Evolutionary conservation across 2,329 filamentous ascomycete species (phyloP).

Genomic region (Fusarium secorum): DNA sequence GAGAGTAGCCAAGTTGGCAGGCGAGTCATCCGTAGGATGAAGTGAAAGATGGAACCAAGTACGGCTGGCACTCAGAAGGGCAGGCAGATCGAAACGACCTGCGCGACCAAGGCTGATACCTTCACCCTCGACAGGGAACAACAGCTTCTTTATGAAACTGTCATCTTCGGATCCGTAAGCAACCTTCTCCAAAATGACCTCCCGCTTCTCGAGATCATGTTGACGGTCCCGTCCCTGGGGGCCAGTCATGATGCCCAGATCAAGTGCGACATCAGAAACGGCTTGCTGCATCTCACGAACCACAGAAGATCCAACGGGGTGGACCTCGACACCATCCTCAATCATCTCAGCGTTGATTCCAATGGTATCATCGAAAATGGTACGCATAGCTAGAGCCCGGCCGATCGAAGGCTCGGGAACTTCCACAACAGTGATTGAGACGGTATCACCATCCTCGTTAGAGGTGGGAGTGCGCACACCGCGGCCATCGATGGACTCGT

Average conservation of each 20-base stretch:
- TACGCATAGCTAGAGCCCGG: conserved; percentile 87
- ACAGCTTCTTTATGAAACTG: conserved; percentile 80
- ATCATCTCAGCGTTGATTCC: conserved; percentile 99
- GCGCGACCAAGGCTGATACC: conserved; percentile 82
- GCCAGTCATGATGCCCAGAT: conserved; percentile 78
- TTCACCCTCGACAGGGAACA: conserved; percentile 80
- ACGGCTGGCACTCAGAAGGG: conserved; percentile 80
- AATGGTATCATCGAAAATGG: conserved; percentile 88
- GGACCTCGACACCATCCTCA: conserved; percentile 85
- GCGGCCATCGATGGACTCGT: conserved; percentile 71
- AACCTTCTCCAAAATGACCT: conserved; percentile 85
- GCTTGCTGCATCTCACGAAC: conserved; percentile 87
- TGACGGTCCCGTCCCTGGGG: conserved; percentile 76
- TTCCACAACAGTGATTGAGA: conserved; percentile 88
- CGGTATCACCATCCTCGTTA: conserved; percentile 80
- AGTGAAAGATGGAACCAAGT: conserved; percentile 95
- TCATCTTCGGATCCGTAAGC: conserved; percentile 82
- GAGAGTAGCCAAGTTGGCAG: conserved; percentile 75
- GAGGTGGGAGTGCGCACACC: conserved; percentile 70
- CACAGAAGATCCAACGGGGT: conserved; percentile 79
- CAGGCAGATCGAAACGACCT: conserved; percentile 80
- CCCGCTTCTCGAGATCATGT: conserved; percentile 80
- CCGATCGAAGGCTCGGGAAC: conserved; percentile 81
- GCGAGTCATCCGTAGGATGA: conserved; percentile 88
- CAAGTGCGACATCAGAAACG: conserved; percentile 76